Conservation (phyloP, 2,329 filamentous ascomycete genomes). For the Arachnomyces sp. region DNA sequence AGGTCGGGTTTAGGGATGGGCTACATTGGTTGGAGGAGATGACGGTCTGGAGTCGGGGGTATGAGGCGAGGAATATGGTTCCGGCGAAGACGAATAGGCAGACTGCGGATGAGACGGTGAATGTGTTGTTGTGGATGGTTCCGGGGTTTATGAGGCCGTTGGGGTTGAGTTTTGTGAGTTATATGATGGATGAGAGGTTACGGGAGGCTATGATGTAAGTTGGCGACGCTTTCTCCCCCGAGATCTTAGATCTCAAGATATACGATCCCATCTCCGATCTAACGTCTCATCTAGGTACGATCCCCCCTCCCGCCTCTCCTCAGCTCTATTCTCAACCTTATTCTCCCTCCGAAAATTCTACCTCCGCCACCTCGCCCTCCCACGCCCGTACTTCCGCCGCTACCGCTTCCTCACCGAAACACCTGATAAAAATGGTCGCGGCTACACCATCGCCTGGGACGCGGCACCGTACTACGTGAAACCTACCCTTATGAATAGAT, state of each 20-base stretch:
- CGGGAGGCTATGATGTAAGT: slow-evolving; percentile 57
- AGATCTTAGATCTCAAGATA: slow-evolving; percentile 2
- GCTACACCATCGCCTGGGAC: slow-evolving; percentile 46
- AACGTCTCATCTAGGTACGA: slow-evolving; percentile 26
- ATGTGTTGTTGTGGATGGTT: slow-evolving; percentile 53
- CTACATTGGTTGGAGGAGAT: slow-evolving; percentile 47
- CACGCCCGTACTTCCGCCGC: slow-evolving; percentile 41
- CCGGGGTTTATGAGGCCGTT: slow-evolving; percentile 37
- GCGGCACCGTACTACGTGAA: slow-evolving; percentile 59
- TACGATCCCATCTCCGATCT: not conserved
- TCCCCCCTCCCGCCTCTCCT: slow-evolving; percentile 27
- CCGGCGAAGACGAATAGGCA: slow-evolving; percentile 42
- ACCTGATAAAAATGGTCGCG: slow-evolving; percentile 47
- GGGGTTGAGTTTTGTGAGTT: slow-evolving; percentile 45
- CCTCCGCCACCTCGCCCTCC: slow-evolving; percentile 52
- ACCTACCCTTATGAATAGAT: slow-evolving; percentile 53
- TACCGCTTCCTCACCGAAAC: slow-evolving; percentile 34
- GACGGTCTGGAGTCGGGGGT: slow-evolving; percentile 43
- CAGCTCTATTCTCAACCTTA: slow-evolving; percentile 36
- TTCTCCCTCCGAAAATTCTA: slow-evolving; percentile 47
- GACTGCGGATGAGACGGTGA: slow-evolving; percentile 52
- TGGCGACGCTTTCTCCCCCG: no score
- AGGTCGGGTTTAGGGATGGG: slow-evolving; percentile 40
- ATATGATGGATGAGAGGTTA: slow-evolving; percentile 56
- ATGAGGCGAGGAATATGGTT: slow-evolving; percentile 54